Percentiles rank a stretch among this genome's conserved stretches.
phyloP scores from a whole-genome alignment of 805 yeast genomes.

The Wickerhamomyces rabaulensis region DNA sequence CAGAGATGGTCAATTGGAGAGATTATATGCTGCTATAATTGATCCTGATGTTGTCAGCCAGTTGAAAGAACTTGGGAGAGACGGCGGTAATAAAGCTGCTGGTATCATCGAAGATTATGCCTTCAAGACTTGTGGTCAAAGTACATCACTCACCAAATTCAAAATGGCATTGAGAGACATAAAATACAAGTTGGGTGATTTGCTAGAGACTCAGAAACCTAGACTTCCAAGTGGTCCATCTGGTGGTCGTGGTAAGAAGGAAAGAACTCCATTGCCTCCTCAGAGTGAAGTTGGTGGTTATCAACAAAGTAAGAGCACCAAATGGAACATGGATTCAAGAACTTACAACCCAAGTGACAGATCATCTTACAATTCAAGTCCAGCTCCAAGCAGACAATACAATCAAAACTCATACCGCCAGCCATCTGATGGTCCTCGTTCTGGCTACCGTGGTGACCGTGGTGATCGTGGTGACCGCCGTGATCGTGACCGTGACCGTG shows the following conservation, averaged over 20 bases:
- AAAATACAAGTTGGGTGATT: not conserved
- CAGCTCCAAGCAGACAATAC: not conserved
- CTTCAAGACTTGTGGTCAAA: not conserved
- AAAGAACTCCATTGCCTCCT: conserved; percentile 6
- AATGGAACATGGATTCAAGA: conserved; percentile 5
- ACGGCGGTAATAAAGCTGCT: not conserved
- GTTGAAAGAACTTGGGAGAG: not conserved
- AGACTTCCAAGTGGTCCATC: not conserved
- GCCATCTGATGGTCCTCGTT: not conserved
- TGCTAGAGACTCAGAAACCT: not conserved
- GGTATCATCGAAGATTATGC: not conserved
- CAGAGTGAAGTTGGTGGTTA: conserved; percentile 7
- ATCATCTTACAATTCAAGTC: not conserved
- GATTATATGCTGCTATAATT: not conserved
- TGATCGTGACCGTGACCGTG: conserved; percentile 1
- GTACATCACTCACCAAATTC: not conserved
- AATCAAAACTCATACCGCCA: conserved; percentile 4
- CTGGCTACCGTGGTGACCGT: not conserved
- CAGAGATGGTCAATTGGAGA: not conserved
- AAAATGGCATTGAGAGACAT: not conserved
- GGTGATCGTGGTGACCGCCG: not conserved
- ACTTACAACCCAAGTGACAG: not conserved
- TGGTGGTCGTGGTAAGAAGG: not conserved
- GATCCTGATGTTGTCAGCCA: not conserved
- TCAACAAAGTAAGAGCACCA: not conserved